Base-by-base conservation (phyloP, 1,139 yeast species). In the Geotrichum candidum region DNA sequence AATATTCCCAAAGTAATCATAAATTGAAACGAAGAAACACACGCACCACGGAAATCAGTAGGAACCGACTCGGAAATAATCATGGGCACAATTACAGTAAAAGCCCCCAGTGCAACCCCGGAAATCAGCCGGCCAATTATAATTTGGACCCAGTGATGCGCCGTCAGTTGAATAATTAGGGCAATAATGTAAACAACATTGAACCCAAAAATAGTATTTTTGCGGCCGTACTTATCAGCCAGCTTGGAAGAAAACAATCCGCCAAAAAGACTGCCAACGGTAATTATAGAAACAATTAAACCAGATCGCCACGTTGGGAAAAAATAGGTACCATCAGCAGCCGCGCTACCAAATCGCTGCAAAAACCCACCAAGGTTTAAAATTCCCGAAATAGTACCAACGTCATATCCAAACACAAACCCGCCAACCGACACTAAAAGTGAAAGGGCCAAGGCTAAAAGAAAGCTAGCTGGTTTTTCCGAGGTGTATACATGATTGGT, bases 1-100 rank as follows among this genome's bases (percentile, higher is more conserved):
- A 87, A 78, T 64, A 87, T 80, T 70, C 94, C 94, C 63, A 86
- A 76, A 35, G 91, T 86, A 71, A 87, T 83, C 73, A 82, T 81
- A 70, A 84, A 81, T 75, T 87, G 90, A 79, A 84, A 86, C 67
- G 87, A 81, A 54, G 86, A 82, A 56, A 87, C 90, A 52, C 78
- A 62, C 41, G 90, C 82, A 73, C 92, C 92, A 77, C 94, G 82
- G 64, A 85, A 77, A 68, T 81, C 80, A 72, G 81, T 84, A 63
- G 92, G 92, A 50, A 90, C 82, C 65, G 86, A 80, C 76, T 87
- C 92, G 62, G 88, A 80, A 76, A 86, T 86, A 73, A 86, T 86
- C 73, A 87, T 76, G 53, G 90, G 90, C 61, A 84, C 81, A 60
- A 84, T 76, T 50, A 88, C 87, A 22, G 90, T 80, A 51, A 86